A percentile compares a stretch with the other conserved stretches of the same genome.
phyloP scores from a whole-genome alignment of 345 rosid species.

The Boechera retrofracta region DNA sequence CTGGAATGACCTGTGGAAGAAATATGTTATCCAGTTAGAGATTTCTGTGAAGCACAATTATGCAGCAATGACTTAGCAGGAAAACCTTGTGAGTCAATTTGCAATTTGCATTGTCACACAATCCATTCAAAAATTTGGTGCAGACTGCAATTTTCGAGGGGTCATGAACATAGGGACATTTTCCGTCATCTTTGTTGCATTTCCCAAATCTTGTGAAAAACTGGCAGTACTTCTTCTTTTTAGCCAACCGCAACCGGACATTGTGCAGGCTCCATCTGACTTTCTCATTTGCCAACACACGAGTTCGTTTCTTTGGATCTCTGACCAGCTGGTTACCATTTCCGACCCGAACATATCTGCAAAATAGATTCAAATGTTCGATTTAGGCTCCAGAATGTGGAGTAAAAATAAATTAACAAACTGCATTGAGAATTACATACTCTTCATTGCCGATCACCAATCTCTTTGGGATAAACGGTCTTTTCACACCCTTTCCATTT shows the following conservation, averaged over 20 bases:
- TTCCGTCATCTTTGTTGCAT: constrained; percentile 93
- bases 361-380: constrained; percentile 32
- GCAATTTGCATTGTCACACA: constrained; percentile 74
- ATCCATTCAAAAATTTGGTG: constrained; percentile 88
- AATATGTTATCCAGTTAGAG: constrained; percentile 29
- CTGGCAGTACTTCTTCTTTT: constrained; percentile 84
- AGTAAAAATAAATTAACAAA: neutral
- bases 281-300: constrained; percentile 92
- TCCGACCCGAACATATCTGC: constrained; percentile 94
- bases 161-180: constrained; percentile 92
- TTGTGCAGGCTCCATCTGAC: constrained; percentile 98
- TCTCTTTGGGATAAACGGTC: constrained; percentile 83
- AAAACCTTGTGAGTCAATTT: constrained; percentile 94
- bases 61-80: constrained; percentile 33
- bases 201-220: constrained; percentile 97
- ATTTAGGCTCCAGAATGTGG: constrained; percentile 8
- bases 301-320: constrained; percentile 91
- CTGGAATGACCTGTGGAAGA: constrained; percentile 86
- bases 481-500: constrained; percentile 58
- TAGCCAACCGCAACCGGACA: constrained; percentile 80
- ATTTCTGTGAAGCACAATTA: constrained; percentile 23
- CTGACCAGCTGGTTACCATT: constrained; percentile 94
- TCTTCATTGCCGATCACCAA: constrained; percentile 91
- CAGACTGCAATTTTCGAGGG: constrained; percentile 93
- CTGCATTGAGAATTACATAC: constrained; percentile 57